Evolutionary conservation across 106 monocot species (phyloP).

Genomic region (Alisma plantagoaquatica): DNA sequence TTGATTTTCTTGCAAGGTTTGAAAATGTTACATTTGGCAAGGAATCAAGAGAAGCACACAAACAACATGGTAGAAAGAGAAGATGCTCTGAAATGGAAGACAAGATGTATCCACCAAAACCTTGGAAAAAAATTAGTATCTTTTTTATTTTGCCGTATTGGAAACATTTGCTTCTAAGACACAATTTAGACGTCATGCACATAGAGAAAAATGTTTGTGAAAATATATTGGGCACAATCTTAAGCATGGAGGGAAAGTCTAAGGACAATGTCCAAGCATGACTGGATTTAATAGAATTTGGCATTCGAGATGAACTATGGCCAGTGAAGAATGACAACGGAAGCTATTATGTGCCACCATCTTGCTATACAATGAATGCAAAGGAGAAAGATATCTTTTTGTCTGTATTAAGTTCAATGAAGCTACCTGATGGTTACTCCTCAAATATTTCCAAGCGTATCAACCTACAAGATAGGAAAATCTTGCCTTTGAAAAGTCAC

Average conservation of each 20-base stretch:
- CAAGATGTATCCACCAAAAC: not conserved
- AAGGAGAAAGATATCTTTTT: not conserved
- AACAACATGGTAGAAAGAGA: too few relatives aligned
- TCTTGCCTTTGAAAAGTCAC: not conserved
- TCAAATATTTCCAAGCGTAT: not conserved
- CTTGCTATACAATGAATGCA: not conserved
- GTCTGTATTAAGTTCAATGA: not conserved
- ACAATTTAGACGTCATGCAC: constrained; percentile 1
- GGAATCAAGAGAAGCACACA: too few relatives aligned
- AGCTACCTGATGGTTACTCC: not conserved
- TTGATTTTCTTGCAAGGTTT: too few relatives aligned
- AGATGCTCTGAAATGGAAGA: not conserved
- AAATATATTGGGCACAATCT: too few relatives aligned
- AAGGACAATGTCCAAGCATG: too few relatives aligned
- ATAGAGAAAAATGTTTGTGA: constrained; percentile 2
- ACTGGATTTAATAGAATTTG: not conserved
- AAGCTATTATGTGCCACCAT: not conserved
- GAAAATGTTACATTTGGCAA: too few relatives aligned
- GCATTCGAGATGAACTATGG: not conserved
- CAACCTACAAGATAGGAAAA: not conserved
- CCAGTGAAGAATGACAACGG: not conserved
- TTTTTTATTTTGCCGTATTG: not conserved
- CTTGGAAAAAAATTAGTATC: constrained; percentile 1
- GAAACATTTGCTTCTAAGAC: not conserved
- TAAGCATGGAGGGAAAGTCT: too few relatives aligned